Evolutionary conservation across 176 grass and related monocot species (phyloP), one percentile per base, ranked within the genome.

Genomic region (Miscanthus lutarioriparius): DNA sequence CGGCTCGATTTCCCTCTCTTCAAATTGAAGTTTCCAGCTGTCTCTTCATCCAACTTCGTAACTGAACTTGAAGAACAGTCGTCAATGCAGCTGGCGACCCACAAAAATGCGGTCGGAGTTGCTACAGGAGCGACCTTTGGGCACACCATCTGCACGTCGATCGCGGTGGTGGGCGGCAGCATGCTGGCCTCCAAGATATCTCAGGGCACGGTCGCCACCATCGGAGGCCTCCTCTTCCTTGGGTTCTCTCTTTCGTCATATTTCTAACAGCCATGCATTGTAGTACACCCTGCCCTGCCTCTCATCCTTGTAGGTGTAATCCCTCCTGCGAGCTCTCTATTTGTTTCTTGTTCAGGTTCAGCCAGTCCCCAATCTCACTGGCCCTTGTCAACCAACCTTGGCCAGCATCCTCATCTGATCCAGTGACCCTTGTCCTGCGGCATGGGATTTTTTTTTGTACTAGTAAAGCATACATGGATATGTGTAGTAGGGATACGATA

Each of bases 141-240:
- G 27, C 96, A 98, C 91, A 92, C 89, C 19, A 84, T 98, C 48
- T 98, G 96, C 73, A 98, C 96, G 27, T 98, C 96, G 0, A 47
- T 98, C 8, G 96, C 96, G 2, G 96, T 98, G 45, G 89, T 98
- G 59, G 96, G 96, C 1, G 96, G 96, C 33, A 98, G 93, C 89
- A 93, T 98, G 89, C 74, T 98, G 45, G 96, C 93, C 2, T 98
- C 96, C 39, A 98, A 90, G 88, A 98, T 98, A 54, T 98, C 96
- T 16, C 96, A 95, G 85, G 80, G 88, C 71, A 98, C 96, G 0
- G 96, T 98, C 10, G 96, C 96, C 0, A 94, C 91, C 44, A 82
- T 98, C 1, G 96, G 96, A 16, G 96, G 96, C 72, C 83, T 98
- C 59, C 93, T 95, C 40, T 98, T 95, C 83, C 86, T 98, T 5